Evolutionary conservation across 495 filamentous ascomycete species (phyloP).

Genomic region (Podospora pseudopauciseta): DNA sequence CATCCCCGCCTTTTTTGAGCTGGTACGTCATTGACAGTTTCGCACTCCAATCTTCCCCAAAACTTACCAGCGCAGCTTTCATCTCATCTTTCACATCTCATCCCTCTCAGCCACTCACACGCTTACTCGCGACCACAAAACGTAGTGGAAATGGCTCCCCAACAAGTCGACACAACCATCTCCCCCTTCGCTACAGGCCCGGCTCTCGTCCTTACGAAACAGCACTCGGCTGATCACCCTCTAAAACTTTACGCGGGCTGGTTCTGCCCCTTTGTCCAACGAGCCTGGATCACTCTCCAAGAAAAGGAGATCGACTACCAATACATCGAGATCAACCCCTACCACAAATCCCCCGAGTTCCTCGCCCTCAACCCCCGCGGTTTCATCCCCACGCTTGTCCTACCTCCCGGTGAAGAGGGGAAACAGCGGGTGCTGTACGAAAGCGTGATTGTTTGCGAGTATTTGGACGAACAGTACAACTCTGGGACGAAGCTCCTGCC

Average conservation of each 20-base stretch:
- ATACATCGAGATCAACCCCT: constrained; percentile 71
- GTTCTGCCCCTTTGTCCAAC: constrained; percentile 60
- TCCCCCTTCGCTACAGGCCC: constrained; percentile 25
- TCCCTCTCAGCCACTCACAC: too few relatives aligned
- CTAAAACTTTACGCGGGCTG: constrained; percentile 49
- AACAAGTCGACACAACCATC: not conserved
- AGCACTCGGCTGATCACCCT: constrained; percentile 33
- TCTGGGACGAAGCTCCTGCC: constrained; percentile 52
- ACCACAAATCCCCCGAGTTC: constrained; percentile 61
- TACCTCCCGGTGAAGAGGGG: constrained; percentile 22
- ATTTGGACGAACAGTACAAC: constrained; percentile 62
- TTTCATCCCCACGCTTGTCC: constrained; percentile 61
- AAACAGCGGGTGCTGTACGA: constrained; percentile 61
- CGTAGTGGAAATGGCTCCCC: not conserved
- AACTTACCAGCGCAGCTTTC: not conserved
- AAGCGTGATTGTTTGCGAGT: constrained; percentile 63
- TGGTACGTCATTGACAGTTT: not conserved
- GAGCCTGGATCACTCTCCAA: constrained; percentile 62
- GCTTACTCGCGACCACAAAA: not conserved
- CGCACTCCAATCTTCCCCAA: not conserved
- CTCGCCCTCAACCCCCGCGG: constrained; percentile 65
- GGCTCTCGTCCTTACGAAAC: constrained; percentile 34
- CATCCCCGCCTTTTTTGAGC: not conserved
- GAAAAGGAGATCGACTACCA: constrained; percentile 70
- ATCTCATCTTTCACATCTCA: not conserved